Conservation (phyloP, 495 filamentous ascomycete genomes). For the Penicillium taxi region DNA sequence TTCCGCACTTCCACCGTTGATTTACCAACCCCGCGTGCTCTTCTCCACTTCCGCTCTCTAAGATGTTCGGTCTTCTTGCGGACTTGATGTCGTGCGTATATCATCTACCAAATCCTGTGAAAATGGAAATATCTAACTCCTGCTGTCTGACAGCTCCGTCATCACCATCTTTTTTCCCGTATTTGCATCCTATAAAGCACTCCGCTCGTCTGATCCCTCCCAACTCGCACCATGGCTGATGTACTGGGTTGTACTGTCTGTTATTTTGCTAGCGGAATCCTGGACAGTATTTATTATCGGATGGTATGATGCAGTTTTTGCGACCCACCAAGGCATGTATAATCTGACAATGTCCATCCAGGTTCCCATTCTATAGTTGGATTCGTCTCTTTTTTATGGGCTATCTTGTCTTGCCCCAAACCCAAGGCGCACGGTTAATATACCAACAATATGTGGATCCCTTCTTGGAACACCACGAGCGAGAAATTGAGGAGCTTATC, state of each 20-base stretch:
- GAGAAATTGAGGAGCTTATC: slow-evolving; percentile 85
- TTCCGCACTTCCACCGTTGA: slow-evolving; percentile 5
- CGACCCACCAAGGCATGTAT: neutral
- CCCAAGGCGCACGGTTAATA: slow-evolving; percentile 77
- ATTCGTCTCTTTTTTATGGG: slow-evolving; percentile 79
- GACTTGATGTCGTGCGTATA: slow-evolving; percentile 66
- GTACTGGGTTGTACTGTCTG: slow-evolving; percentile 93
- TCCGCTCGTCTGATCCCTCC: slow-evolving; percentile 83
- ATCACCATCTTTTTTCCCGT: slow-evolving; percentile 90
- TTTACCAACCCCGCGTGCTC: slow-evolving; percentile 9
- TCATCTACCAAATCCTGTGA: slow-evolving; percentile 2
- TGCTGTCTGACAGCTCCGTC: slow-evolving; percentile 47
- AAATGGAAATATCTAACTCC: neutral
- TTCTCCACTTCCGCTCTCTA: slow-evolving; percentile 4
- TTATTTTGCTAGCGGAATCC: slow-evolving; percentile 73
- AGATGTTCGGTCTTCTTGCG: slow-evolving; percentile 76
- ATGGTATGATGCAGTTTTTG: slow-evolving; percentile 47
- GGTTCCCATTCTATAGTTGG: slow-evolving; percentile 92
- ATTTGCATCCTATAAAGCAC: slow-evolving; percentile 96
- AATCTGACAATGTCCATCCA: slow-evolving; percentile 19
- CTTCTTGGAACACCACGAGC: slow-evolving; percentile 79
- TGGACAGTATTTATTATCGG: slow-evolving; percentile 78
- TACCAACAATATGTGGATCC: slow-evolving; percentile 84
- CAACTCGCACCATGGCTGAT: slow-evolving; percentile 97
- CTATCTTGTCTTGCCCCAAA: slow-evolving; percentile 96